A percentile compares a stretch with the other conserved stretches of the same genome.
Evolutionary conservation across 495 filamentous ascomycete species (phyloP).

Genomic region (Penicillium atrosanguineum): DNA sequence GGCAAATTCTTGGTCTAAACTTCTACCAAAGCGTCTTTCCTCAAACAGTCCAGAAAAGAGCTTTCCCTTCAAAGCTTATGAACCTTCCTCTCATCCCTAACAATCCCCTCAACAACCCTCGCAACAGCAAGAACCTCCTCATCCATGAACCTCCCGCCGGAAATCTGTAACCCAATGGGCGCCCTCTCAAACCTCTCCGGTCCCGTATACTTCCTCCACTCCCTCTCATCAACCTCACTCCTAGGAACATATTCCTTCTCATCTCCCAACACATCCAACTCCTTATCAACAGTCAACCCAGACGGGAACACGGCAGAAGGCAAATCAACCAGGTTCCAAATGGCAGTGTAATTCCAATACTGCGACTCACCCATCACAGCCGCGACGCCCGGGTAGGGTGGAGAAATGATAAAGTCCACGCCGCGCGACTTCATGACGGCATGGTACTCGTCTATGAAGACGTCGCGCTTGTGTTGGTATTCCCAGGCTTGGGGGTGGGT

Average conservation of each 20-base stretch:
- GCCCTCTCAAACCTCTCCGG: constrained; percentile 38
- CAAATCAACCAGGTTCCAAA: constrained; percentile 74
- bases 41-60: too few species aligned
- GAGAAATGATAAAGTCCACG: constrained; percentile 71
- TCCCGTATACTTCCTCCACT: constrained; percentile 38
- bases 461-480: constrained; percentile 50
- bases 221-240: constrained; percentile 32
- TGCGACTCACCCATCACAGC: constrained; percentile 56
- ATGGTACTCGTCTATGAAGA: constrained; percentile 58
- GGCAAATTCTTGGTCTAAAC: too few species aligned
- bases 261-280: constrained; percentile 26
- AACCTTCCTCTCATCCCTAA: constrained; percentile 14
- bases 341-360: constrained; percentile 69
- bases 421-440: constrained; percentile 55
- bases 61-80: constrained; percentile 8
- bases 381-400: constrained; percentile 58
- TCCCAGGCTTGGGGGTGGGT: constrained; percentile 43
- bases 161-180: constrained; percentile 53
- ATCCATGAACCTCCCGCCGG: constrained; percentile 44
- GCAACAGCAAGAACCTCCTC: constrained; percentile 42
- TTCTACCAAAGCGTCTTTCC: too few species aligned
- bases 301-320: constrained; percentile 58
- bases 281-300: constrained; percentile 43
- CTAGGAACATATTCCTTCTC: constrained; percentile 31
- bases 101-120: constrained; percentile 27